Percentiles rank a stretch among this genome's conserved stretches.
Conservation (phyloP, 2,329 filamentous ascomycete species). For the Ciborinia camelliae region DNA sequence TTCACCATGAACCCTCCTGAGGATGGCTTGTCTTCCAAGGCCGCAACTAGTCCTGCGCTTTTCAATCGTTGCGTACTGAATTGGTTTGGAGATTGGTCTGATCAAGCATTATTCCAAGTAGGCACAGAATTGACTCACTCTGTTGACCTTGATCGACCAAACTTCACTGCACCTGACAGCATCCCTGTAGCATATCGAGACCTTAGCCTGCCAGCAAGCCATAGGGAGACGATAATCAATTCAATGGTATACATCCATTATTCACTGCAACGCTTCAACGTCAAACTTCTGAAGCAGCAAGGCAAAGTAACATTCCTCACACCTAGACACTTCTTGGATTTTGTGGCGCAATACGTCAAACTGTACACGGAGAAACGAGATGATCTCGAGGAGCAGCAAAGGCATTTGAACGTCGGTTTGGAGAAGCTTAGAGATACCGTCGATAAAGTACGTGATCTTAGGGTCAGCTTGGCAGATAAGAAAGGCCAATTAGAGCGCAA, state of each 20-base stretch:
- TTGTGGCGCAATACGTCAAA: conserved; percentile 95
- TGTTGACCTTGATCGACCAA: conserved; percentile 88
- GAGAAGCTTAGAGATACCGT: conserved; percentile 97
- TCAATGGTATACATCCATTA: conserved; percentile 99
- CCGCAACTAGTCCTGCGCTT: conserved; percentile 91
- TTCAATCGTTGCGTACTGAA: conserved; percentile 99
- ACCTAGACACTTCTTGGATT: conserved; percentile 94
- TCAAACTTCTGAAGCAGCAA: conserved; percentile 84
- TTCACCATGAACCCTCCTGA: conserved; percentile 99
- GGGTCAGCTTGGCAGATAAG: conserved; percentile 88
- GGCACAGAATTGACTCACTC: conserved; percentile 92
- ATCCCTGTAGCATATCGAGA: conserved; percentile 91
- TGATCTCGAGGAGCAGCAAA: conserved; percentile 96
- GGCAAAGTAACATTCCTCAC: conserved; percentile 91
- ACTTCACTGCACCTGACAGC: conserved; percentile 81
- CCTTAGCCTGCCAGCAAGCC: conserved; percentile 77
- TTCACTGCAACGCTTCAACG: conserved; percentile 86
- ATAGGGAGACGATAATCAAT: conserved; percentile 91
- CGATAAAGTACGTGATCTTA: conserved; percentile 91
- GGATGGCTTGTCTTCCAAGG: conserved; percentile 90
- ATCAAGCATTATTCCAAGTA: conserved; percentile 97
- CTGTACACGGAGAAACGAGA: conserved; percentile 98
- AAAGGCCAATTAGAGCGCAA: conserved; percentile 90
- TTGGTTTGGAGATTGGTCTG: conserved; percentile 99
- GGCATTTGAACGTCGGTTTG: conserved; percentile 95